These are phyloP conservation scores for Pulveroboletus sp. DNA, from an alignment of 768 basidiomycete genomes.

Conservation along the genomic window DNA sequence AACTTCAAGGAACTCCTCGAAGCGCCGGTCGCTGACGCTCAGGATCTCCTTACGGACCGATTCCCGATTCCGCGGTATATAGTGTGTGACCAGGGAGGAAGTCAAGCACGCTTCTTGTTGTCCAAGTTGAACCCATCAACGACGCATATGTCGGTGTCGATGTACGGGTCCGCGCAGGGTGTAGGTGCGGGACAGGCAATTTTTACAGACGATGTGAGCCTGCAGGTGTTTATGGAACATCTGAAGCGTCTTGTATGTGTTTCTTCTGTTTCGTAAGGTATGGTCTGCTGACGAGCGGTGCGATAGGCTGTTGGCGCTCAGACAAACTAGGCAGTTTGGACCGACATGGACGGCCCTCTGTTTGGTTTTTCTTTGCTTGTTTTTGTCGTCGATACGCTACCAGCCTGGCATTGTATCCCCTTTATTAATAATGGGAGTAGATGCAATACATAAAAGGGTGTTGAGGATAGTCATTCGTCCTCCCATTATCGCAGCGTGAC, in stretches of 20 bases:
- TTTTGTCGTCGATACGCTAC: constrained; percentile 5
- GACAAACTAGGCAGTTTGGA: constrained; percentile 42
- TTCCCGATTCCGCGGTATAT: constrained; percentile 98
- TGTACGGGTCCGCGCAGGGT: constrained; percentile 77
- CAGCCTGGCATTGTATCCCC: constrained; percentile 3
- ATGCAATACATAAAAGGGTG: constrained; percentile 6
- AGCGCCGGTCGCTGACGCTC: constrained; percentile 82
- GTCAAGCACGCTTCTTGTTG: constrained; percentile 96
- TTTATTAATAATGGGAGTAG: constrained; percentile 14
- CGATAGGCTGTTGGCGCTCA: constrained; percentile 62
- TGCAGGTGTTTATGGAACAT: constrained; percentile 98
- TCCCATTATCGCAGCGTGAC: too few species aligned
- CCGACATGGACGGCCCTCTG: background rate
- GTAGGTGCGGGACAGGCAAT: constrained; percentile 82
- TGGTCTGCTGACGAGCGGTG: constrained; percentile 4
- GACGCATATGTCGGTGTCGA: constrained; percentile 89
- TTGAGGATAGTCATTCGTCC: background rate
- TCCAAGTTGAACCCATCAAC: constrained; percentile 97
- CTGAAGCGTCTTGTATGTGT: constrained; percentile 79
- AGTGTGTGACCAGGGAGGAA: constrained; percentile 95
- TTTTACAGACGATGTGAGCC: constrained; percentile 97
- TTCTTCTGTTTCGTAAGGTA: background rate
- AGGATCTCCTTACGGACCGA: constrained; percentile 93
- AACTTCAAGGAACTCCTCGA: constrained; percentile 95
- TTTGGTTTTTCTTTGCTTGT: background rate